These are phyloP conservation scores for Harringtonia aguacate DNA, from an alignment of 2,329 filamentous ascomycete genomes.

Conservation along the genomic window DNA sequence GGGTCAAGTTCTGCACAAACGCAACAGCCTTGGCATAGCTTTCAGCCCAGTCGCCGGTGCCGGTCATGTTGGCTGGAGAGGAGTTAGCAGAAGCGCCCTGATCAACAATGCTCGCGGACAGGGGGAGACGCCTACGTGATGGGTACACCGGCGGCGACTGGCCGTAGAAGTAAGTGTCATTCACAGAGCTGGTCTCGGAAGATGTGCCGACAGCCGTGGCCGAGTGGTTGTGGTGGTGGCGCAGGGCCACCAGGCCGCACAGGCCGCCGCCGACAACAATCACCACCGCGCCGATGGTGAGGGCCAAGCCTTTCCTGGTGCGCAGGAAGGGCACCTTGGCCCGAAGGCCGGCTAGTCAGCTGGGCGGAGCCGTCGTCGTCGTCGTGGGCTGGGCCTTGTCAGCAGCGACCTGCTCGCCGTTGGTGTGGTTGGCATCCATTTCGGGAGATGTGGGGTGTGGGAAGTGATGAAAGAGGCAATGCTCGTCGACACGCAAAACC, in stretches of 20 bases:
- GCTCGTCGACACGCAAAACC: too few species aligned
- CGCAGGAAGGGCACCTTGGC: constrained; percentile 16
- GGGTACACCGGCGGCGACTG: constrained; percentile 39
- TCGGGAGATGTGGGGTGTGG: too few species aligned
- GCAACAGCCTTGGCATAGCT: constrained; percentile 56
- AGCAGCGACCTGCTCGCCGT: too few species aligned
- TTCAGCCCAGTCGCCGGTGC: constrained; percentile 53
- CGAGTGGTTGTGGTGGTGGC: neutral
- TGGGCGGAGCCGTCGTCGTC: too few species aligned
- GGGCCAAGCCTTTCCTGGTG: constrained; percentile 18
- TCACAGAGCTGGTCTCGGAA: too few species aligned
- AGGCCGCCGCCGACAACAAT: constrained; percentile 25
- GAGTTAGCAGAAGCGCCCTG: too few species aligned
- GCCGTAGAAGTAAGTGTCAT: constrained; percentile 37
- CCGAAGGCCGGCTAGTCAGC: neutral
- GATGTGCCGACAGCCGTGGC: neutral
- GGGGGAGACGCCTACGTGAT: constrained; percentile 36
- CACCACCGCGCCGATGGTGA: constrained; percentile 15
- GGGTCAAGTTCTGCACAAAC: constrained; percentile 60
- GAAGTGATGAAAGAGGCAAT: too few species aligned
- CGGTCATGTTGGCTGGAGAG: constrained; percentile 37
- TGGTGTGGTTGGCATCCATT: too few species aligned
- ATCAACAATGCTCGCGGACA: too few species aligned
- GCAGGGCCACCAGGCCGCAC: constrained; percentile 22
- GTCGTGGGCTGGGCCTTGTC: too few species aligned